Evolutionary conservation across 2,329 filamentous ascomycete species (phyloP).

Genomic region (Colletotrichum orchidophilum): DNA sequence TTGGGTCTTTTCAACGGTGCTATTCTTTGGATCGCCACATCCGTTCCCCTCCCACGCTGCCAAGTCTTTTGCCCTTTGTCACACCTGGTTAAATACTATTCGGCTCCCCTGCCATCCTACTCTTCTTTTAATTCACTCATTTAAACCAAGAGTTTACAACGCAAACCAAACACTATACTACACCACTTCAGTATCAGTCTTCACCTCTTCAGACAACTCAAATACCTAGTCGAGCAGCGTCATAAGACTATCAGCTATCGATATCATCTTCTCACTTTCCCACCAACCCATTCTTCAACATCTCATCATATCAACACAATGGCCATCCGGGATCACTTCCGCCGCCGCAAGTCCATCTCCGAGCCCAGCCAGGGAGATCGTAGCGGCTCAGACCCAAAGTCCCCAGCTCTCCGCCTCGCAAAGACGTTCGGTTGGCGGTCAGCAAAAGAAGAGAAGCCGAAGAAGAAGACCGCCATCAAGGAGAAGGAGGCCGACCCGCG

Average conservation of each 20-base stretch:
- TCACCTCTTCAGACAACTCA: background rate
- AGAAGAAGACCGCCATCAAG: slow-evolving; percentile 38
- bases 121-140: background rate
- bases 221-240: background rate
- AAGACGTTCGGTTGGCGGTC: slow-evolving; percentile 34
- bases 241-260: background rate
- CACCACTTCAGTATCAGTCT: background rate
- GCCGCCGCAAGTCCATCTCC: slow-evolving; percentile 50
- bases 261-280: background rate
- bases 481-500: slow-evolving; percentile 47
- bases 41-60: slow-evolving; percentile 2
- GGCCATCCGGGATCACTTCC: slow-evolving; percentile 54
- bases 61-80: background rate
- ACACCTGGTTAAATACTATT: slow-evolving; percentile 20
- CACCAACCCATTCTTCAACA: background rate
- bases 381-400: slow-evolving; percentile 38
- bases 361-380: slow-evolving; percentile 45
- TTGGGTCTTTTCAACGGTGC: slow-evolving; percentile 22
- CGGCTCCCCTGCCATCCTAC: background rate
- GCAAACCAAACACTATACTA: background rate
- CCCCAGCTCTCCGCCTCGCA: slow-evolving; percentile 29
- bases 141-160: background rate
- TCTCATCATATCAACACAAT: slow-evolving; percentile 38
- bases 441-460: slow-evolving; percentile 42
- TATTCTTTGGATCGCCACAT: slow-evolving; percentile 23